phyloP scores from a whole-genome alignment of 345 rosid species.

The Rubroshorea leprosula region DNA sequence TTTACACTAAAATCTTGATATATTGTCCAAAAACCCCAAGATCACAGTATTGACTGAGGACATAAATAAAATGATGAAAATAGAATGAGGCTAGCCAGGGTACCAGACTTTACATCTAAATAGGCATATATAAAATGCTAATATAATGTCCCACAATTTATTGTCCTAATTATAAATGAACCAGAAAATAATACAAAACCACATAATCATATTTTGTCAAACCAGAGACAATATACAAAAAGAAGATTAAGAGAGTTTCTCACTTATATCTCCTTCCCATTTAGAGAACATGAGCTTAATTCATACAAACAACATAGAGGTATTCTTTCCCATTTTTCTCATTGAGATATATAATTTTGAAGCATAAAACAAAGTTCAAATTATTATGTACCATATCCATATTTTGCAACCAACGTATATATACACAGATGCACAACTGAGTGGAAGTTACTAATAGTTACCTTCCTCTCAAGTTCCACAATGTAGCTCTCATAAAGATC shows the following conservation, averaged over 20 bases:
- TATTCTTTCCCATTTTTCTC: background rate
- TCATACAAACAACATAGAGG: background rate
- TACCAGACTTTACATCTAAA: too few species aligned
- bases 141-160: background rate
- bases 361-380: too few species aligned
- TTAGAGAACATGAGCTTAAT: background rate
- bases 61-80: background rate
- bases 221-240: too few species aligned
- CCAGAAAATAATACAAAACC: too few species aligned
- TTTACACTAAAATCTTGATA: background rate
- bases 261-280: too few species aligned
- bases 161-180: too few species aligned
- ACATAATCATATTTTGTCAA: too few species aligned
- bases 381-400: background rate
- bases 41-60: background rate
- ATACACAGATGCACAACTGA: background rate
- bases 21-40: background rate
- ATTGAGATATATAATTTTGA: too few species aligned
- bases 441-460: constrained; percentile 19
- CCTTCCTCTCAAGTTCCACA: constrained; percentile 94
- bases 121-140: background rate
- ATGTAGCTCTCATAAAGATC: constrained; percentile 84
- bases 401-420: background rate
- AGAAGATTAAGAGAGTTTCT: too few species aligned
- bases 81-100: background rate